Base-by-base conservation (phyloP, 2,329 filamentous ascomycete species). In the Paraphoma sp. region DNA sequence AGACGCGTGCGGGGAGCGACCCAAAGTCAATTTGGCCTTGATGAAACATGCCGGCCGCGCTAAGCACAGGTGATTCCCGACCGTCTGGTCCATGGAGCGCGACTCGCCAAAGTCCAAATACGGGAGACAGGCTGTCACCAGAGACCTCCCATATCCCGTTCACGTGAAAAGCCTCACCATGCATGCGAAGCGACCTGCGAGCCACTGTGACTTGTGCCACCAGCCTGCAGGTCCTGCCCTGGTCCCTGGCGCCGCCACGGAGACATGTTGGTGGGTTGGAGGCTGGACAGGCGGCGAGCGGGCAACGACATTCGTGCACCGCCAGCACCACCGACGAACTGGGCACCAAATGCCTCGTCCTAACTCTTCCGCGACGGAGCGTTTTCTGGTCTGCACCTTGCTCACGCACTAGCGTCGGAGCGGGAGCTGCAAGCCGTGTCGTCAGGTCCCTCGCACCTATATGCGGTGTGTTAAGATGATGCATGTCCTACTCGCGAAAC, bases 11-110 rank as follows among this genome's bases (percentile, higher is more conserved):
- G 58, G 60, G 62, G 57, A 55, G 48, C 17, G 55, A n/a, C 33
- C 10, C 3, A 59, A 53, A 45, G 33, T 49, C 45, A 45, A 57
- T 57, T 50, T 48, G 54, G 59, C 60, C 54, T 63, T 58, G 69
- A 67, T 65, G 59, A 68, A n/a, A n/a, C 11, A 42, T 8, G 16
- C 40, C 54, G 59, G 56, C 60, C 51, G 40, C 40, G 40, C 40
- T 42, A 42, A 42, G 40, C 40, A 16, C 14, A 16, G 40, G 8
- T 9, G 14, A 23, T 23, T 23, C 23, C 23, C 23, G 23, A 23
- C 23, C 23, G 23, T 23, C 23, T 23, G 23, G 23, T 23, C 23
- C 23, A 23, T 23, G 23, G 23, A 23, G 23, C 23, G 23, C 23
- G 11, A 42, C 40, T 42, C n/a, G 14, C 40, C 40, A n/a, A n/a